phyloP scores from a whole-genome alignment of 495 filamentous ascomycete genomes.

The Cercophora sp. region DNA sequence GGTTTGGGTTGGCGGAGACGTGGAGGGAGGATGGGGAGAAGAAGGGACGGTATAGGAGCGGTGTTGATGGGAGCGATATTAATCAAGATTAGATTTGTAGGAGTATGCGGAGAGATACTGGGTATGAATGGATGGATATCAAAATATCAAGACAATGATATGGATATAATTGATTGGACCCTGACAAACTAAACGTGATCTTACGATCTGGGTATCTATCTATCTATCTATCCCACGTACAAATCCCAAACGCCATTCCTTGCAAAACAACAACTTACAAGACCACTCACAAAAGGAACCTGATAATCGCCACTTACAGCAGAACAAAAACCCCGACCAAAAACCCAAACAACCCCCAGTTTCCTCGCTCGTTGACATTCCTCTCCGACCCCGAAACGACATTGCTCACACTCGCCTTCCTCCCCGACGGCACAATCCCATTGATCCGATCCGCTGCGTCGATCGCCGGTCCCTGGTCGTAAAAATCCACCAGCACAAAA shows the following conservation, averaged over 20 bases:
- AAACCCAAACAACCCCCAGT: conserved; percentile 29
- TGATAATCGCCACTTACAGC: conserved; percentile 3
- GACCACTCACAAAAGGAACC: background rate
- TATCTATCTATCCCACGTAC: background rate
- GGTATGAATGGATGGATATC: too few species aligned
- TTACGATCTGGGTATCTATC: conserved; percentile 2
- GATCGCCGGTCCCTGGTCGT: conserved; percentile 58
- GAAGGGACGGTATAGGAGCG: conserved; percentile 42
- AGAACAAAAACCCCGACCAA: conserved; percentile 26
- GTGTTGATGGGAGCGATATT: conserved; percentile 44
- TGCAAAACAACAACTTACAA: background rate
- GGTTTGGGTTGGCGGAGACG: conserved; percentile 44
- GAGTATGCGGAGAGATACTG: too few species aligned
- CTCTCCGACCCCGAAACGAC: background rate
- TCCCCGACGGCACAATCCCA: conserved; percentile 40
- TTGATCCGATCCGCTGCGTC: conserved; percentile 55
- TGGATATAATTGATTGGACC: too few species aligned
- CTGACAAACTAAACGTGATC: too few species aligned
- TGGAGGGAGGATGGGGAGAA: conserved; percentile 36
- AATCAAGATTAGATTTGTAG: conserved; percentile 30
- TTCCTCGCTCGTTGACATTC: too few species aligned
- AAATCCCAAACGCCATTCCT: background rate
- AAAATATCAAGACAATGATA: too few species aligned
- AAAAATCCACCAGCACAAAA: conserved; percentile 66
- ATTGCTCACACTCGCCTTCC: conserved; percentile 20